Conservation (phyloP, 2,329 filamentous ascomycete species). For the Fusarium nematophilum region DNA sequence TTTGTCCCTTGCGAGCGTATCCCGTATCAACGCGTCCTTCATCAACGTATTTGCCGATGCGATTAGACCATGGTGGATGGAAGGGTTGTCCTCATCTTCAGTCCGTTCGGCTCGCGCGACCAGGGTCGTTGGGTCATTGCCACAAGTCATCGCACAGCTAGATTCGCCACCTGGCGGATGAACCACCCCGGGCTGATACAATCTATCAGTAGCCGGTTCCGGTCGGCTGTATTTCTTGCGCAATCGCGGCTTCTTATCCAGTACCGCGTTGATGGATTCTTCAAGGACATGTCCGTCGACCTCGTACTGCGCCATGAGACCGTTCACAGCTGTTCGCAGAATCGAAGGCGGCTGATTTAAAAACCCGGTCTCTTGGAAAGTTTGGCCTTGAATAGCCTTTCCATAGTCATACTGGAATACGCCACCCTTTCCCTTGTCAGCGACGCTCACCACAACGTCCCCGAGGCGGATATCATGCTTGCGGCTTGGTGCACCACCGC, state of each 20-base stretch:
- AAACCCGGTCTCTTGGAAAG: constrained; percentile 7
- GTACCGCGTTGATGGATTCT: background rate
- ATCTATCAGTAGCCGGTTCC: background rate
- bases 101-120: constrained; percentile 3
- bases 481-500: constrained; percentile 48
- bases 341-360: constrained; percentile 23
- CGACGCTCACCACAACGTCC: constrained; percentile 33
- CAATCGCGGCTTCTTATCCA: constrained; percentile 11
- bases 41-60: constrained; percentile 32
- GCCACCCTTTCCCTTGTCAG: background rate
- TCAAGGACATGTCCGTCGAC: constrained; percentile 15
- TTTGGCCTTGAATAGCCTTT: constrained; percentile 20
- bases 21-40: constrained; percentile 31
- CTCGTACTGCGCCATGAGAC: constrained; percentile 11
- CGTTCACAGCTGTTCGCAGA: constrained; percentile 4
- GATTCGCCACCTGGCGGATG: constrained; percentile 3
- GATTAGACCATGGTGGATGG: constrained; percentile 34
- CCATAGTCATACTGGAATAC: constrained; percentile 41
- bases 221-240: constrained; percentile 17
- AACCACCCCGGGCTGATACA: constrained; percentile 12
- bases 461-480: constrained; percentile 47
- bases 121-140: background rate
- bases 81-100: constrained; percentile 20
- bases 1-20: background rate
- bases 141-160: constrained; percentile 1